A percentile compares a stretch with the other conserved stretches of the same genome.
phyloP scores from a whole-genome alignment of 345 rosid genomes.

The rapeseed (Brassica napus) region DNA sequence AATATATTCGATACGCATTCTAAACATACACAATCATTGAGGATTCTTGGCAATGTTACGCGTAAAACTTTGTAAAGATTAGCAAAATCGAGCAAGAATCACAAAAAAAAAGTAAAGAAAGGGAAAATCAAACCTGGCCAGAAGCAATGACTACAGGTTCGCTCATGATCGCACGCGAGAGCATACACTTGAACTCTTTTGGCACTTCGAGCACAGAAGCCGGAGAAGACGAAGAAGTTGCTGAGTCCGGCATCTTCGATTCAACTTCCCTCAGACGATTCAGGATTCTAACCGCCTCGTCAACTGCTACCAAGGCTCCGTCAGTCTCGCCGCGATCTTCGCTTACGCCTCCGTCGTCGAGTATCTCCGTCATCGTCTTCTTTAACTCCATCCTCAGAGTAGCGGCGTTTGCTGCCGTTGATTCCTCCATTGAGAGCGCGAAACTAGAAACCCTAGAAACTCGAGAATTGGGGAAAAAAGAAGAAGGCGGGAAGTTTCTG shows the following conservation, averaged over 20 bases:
- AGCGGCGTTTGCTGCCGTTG: slow-evolving; percentile 1
- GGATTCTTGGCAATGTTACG: slow-evolving; percentile 1
- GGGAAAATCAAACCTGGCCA: slow-evolving; percentile 50
- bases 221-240: slow-evolving; percentile 2
- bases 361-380: not conserved
- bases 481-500: not conserved
- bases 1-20: not conserved
- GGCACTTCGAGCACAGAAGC: not conserved
- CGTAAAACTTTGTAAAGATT: not conserved
- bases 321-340: slow-evolving; percentile 11
- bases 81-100: not conserved
- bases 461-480: not conserved
- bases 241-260: slow-evolving; percentile 14
- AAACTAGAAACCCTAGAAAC: slow-evolving; percentile 18
- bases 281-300: slow-evolving; percentile 44
- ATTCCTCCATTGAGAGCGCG: slow-evolving; percentile 14
- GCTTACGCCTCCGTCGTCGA: slow-evolving; percentile 39
- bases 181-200: slow-evolving; percentile 25
- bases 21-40: not conserved
- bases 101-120: slow-evolving; percentile 2
- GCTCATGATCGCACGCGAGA: slow-evolving; percentile 37
- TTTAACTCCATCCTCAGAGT: slow-evolving; percentile 16
- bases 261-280: slow-evolving; percentile 35
- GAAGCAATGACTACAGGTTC: slow-evolving; percentile 10
- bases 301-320: slow-evolving; percentile 37